phyloP scores from a whole-genome alignment of 345 rosid species.

The Citrus glauca region DNA sequence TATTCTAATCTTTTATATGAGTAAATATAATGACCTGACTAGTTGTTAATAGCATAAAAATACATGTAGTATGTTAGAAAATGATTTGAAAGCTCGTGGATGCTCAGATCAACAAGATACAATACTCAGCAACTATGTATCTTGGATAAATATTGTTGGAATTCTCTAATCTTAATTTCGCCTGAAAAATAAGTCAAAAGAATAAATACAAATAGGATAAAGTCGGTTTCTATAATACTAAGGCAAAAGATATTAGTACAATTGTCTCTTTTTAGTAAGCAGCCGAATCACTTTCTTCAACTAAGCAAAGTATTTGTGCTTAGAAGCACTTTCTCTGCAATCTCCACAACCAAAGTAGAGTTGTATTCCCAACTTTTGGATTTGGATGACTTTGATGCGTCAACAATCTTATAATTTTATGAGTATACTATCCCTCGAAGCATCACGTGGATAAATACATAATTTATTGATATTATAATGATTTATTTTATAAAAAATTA shows the following conservation, averaged over 20 bases:
- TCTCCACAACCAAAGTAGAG: not conserved
- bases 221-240: not conserved
- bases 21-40: too few species aligned
- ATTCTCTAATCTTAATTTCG: not conserved
- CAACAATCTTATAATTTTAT: not conserved
- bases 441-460: not conserved
- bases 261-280: not conserved
- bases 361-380: not conserved
- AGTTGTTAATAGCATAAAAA: too few species aligned
- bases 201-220: not conserved
- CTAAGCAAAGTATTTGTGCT: slow-evolving; percentile 25
- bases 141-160: too few species aligned
- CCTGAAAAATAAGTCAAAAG: not conserved
- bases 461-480: not conserved
- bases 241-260: slow-evolving; percentile 7
- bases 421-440: not conserved
- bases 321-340: not conserved
- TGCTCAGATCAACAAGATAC: too few species aligned
- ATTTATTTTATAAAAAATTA: too few species aligned
- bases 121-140: too few species aligned
- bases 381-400: not conserved
- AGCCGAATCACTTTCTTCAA: slow-evolving; percentile 16
- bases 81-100: too few species aligned
- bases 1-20: too few species aligned
- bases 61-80: too few species aligned